These are phyloP conservation scores for Phlegmacium glaucopus DNA, from an alignment of 768 basidiomycete species.

Conservation along the genomic window DNA sequence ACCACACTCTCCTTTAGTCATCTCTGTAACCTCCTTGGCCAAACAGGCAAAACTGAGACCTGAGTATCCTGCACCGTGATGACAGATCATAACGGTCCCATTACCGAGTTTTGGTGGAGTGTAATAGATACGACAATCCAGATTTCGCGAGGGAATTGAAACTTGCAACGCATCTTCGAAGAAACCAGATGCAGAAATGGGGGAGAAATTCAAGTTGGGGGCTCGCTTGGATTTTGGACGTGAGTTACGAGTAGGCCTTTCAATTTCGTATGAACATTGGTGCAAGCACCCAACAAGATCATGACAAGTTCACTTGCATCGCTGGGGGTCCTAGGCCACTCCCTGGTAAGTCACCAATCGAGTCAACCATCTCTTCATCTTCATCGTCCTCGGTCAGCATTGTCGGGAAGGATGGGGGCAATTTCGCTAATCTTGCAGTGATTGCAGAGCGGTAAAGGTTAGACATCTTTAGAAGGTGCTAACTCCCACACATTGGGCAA, in stretches of 20 bases:
- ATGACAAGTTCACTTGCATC: constrained; percentile 42
- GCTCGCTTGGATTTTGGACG: constrained; percentile 25
- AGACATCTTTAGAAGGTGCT: constrained; percentile 42
- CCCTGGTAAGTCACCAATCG: constrained; percentile 58
- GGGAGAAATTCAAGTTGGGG: constrained; percentile 64
- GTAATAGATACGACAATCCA: constrained; percentile 82
- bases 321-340: constrained; percentile 60
- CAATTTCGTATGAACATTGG: constrained; percentile 15
- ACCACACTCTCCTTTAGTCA: constrained; percentile 71
- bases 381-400: constrained; percentile 38
- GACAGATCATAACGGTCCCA: constrained; percentile 80
- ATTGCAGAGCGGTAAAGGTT: constrained; percentile 76
- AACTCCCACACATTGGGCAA: too few relatives aligned
- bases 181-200: constrained; percentile 74
- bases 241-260: constrained; percentile 32
- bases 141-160: constrained; percentile 51
- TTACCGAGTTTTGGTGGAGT: constrained; percentile 57
- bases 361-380: constrained; percentile 54
- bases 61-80: constrained; percentile 93
- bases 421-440: constrained; percentile 66
- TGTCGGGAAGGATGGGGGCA: constrained; percentile 42
- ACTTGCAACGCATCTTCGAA: constrained; percentile 83
- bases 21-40: constrained; percentile 69
- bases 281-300: constrained; percentile 8
- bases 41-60: constrained; percentile 88